Conservation (phyloP, 2,329 filamentous ascomycete genomes). For the Pyrenophora teres region DNA sequence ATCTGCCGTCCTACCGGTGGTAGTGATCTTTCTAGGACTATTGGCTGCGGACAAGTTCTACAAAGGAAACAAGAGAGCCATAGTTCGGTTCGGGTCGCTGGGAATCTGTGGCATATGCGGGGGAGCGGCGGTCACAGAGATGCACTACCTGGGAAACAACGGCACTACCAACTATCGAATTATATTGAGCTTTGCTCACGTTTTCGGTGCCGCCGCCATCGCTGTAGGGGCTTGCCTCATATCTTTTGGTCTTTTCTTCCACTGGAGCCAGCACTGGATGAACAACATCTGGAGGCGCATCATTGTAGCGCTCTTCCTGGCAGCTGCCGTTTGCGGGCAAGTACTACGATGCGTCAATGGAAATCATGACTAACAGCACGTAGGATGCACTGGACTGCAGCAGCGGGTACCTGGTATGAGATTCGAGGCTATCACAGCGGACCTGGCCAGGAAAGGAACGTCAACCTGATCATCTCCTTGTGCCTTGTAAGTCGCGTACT, state of each 20-base stretch:
- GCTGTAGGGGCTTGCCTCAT: conserved; percentile 72
- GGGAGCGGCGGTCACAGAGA: conserved; percentile 76
- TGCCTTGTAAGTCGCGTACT: conserved; percentile 61
- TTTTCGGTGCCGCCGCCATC: conserved; percentile 72
- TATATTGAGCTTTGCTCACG: conserved; percentile 62
- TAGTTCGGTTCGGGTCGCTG: conserved; percentile 40
- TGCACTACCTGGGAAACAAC: conserved; percentile 88
- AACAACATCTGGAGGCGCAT: conserved; percentile 77
- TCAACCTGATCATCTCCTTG: conserved; percentile 74
- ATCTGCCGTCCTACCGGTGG: conserved; percentile 79
- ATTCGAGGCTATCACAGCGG: conserved; percentile 55
- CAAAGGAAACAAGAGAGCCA: conserved; percentile 31
- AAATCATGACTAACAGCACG: background rate
- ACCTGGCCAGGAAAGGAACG: conserved; percentile 55
- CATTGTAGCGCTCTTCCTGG: conserved; percentile 69
- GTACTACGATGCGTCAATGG: background rate
- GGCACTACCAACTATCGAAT: conserved; percentile 79
- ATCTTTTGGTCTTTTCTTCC: conserved; percentile 77
- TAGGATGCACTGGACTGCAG: conserved; percentile 81
- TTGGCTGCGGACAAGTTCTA: conserved; percentile 62
- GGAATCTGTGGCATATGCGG: conserved; percentile 69
- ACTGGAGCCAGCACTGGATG: conserved; percentile 75
- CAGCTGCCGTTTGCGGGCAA: conserved; percentile 71
- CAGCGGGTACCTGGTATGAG: conserved; percentile 70
- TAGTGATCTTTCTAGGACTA: conserved; percentile 75